Evolutionary conservation across 345 rosid species (phyloP).

Genomic region (Arabidopsis arenosa): DNA sequence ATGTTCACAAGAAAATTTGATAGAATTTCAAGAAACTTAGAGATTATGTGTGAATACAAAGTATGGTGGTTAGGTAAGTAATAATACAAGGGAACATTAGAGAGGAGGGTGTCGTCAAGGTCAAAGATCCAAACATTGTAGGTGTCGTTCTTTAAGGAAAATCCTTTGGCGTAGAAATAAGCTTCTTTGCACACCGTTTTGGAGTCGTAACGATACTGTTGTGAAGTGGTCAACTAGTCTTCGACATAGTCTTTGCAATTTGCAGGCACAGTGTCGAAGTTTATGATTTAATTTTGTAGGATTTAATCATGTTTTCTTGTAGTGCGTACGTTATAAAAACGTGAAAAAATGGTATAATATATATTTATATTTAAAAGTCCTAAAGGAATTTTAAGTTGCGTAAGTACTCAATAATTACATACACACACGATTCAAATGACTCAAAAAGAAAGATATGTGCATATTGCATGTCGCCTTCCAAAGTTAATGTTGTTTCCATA

Average conservation of each 20-base stretch:
- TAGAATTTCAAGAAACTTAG: too few species aligned
- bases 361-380: not conserved
- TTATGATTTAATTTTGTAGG: slow-evolving; percentile 21
- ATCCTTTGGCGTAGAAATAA: slow-evolving; percentile 46
- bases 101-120: too few species aligned
- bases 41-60: too few species aligned
- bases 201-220: slow-evolving; percentile 55
- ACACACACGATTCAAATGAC: slow-evolving; percentile 35
- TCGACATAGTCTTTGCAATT: slow-evolving; percentile 59
- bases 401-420: not conserved
- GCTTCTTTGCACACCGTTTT: slow-evolving; percentile 49
- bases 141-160: slow-evolving; percentile 31
- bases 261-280: slow-evolving; percentile 54
- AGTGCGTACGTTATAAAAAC: too few species aligned
- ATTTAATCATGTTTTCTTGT: too few species aligned
- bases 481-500: slow-evolving; percentile 18
- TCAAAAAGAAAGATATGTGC: slow-evolving; percentile 20
- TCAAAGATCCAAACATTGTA: too few species aligned
- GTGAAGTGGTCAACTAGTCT: slow-evolving; percentile 38
- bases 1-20: too few species aligned
- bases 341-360: not conserved
- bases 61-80: too few species aligned
- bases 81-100: too few species aligned
- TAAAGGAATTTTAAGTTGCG: slow-evolving; percentile 22
- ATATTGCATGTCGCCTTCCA: slow-evolving; percentile 39